Evolutionary conservation across 352 stramenopile species (phyloP), one percentile per base, ranked within the genome.

Genomic region (Halophytophthora polymorphica): DNA sequence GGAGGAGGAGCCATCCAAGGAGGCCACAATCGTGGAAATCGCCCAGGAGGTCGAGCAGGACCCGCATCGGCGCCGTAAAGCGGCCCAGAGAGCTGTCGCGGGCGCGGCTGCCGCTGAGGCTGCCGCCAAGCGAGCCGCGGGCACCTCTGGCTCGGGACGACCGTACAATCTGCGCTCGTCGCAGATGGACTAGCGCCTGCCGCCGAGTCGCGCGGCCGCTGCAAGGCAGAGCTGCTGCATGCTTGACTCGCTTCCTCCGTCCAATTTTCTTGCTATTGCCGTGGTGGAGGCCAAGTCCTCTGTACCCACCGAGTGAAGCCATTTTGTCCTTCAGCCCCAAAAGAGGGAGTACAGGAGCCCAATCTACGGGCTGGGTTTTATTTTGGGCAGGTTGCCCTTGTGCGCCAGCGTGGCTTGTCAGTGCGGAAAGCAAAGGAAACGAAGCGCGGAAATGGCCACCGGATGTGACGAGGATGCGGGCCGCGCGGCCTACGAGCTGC

Each of bases 21-120:
- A 53, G 19, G 58, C 38, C 28, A 47, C 72, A 19, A 60, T 55
- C 3, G 34, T 56, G 10, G 44, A 73, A 35, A 64, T 64, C 40
- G 53, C 65, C 6, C 63, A 61, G 49, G 42, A 64, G 1, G 7
- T 33, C 6, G 45, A 40, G 3, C 45, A 50, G 12, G 62, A 75
- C 35, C 62, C 70, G 15, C 69, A 53, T 4, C 51, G 73, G 11
- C 68, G 80, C 34, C 65, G 74, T 28, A 78, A 83, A 57, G 63
- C 79, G 15, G 79, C 78, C 2, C 70, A 71, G 10, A 77, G 73
- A 21, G 83, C 83, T 2, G 58, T 90, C 11, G 78, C 64, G 7
- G 77, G 75, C 8, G 64, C 77, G 18, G 79, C 73, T 21, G 82
- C 82, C n/a, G 82, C 82, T 8, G 77, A 66, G 17, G 73, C 71